Conservation (phyloP, 495 filamentous ascomycete genomes). For the Lasiosphaeria ovina region DNA sequence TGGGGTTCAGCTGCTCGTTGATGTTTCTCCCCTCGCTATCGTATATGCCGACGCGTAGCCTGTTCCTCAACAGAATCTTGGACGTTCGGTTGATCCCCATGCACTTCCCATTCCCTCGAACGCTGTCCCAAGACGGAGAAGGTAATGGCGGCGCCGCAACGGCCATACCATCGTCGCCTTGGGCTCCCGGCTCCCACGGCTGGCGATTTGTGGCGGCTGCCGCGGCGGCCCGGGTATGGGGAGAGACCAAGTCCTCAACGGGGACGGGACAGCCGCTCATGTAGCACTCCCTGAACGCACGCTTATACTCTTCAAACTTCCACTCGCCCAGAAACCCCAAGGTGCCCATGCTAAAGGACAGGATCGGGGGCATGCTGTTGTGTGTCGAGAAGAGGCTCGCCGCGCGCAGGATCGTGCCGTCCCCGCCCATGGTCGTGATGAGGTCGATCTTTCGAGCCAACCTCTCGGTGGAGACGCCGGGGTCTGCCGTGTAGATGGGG, state of each 20-base stretch:
- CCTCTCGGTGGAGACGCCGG: constrained; percentile 28
- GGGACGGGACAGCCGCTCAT: constrained; percentile 75
- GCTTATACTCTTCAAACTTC: constrained; percentile 88
- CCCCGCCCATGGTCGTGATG: constrained; percentile 84
- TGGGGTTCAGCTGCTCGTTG: constrained; percentile 46
- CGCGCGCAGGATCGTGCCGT: constrained; percentile 92
- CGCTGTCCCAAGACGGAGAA: constrained; percentile 56
- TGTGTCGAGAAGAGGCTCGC: constrained; percentile 87
- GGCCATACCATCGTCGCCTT: not conserved
- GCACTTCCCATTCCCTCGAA: constrained; percentile 78
- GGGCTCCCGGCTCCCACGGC: constrained; percentile 2
- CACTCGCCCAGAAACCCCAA: constrained; percentile 94
- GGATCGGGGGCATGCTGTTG: constrained; percentile 78
- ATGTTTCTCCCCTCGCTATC: constrained; percentile 57
- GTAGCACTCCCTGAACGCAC: constrained; percentile 88
- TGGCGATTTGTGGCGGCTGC: constrained; percentile 15
- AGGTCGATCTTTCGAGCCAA: constrained; percentile 74
- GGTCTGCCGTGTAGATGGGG: constrained; percentile 67
- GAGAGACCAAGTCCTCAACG: constrained; percentile 40
- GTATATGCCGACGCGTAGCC: constrained; percentile 79
- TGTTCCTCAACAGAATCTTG: constrained; percentile 79
- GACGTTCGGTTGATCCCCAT: constrained; percentile 73
- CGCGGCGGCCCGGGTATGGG: constrained; percentile 42
- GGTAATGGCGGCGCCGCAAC: constrained; percentile 18
- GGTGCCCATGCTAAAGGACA: constrained; percentile 95